Evolutionary conservation across 2,329 filamentous ascomycete genomes (phyloP).

Genomic region (Pezicula carpinea): DNA sequence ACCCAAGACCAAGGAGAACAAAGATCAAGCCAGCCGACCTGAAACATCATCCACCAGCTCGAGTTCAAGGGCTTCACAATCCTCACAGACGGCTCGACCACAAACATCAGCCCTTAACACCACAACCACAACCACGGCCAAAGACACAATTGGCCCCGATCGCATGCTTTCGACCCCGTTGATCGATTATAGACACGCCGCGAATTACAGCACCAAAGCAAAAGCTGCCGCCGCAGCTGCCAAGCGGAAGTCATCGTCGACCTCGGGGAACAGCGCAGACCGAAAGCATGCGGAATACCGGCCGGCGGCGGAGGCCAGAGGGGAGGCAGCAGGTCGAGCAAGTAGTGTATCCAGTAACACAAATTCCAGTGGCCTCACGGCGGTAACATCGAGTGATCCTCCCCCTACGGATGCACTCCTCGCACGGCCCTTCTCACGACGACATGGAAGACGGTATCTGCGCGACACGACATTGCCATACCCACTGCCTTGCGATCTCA

Average conservation of each 20-base stretch:
- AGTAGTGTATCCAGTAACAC: constrained; percentile 26
- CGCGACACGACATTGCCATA: constrained; percentile 69
- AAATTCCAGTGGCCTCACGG: constrained; percentile 24
- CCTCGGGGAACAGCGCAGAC: background rate
- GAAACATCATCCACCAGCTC: background rate
- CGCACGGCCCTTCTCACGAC: constrained; percentile 57
- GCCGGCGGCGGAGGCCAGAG: constrained; percentile 13
- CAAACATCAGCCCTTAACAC: background rate
- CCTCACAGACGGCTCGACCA: background rate
- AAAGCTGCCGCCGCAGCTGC: constrained; percentile 3
- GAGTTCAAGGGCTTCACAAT: background rate
- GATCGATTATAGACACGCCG: constrained; percentile 2
- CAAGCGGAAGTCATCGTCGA: background rate
- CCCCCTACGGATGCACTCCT: constrained; percentile 15
- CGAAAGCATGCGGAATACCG: constrained; percentile 22
- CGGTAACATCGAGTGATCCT: constrained; percentile 21
- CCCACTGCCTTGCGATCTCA: constrained; percentile 82
- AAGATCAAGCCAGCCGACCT: background rate
- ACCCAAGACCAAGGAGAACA: background rate
- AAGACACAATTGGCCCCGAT: background rate
- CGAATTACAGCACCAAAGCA: constrained; percentile 1
- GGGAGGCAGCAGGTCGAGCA: constrained; percentile 18
- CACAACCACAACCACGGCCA: background rate
- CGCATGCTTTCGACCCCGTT: constrained; percentile 2
- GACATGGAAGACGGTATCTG: constrained; percentile 79